Evolutionary conservation across 257 asterid genomes (phyloP).

Genomic region (Solanum tacnaense): DNA sequence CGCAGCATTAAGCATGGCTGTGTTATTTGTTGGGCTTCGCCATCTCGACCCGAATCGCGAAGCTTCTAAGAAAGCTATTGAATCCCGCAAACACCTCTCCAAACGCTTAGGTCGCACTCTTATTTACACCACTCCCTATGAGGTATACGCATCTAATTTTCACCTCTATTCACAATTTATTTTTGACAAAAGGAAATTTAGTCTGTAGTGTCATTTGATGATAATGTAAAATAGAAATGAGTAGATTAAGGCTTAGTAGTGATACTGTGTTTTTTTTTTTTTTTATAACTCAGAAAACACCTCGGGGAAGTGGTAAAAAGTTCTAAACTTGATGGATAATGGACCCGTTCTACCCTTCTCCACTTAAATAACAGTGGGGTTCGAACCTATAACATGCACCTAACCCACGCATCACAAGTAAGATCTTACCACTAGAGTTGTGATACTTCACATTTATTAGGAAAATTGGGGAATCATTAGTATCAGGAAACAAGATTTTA

Average conservation of each 20-base stretch:
- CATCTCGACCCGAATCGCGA: conserved; percentile 4
- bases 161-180: background rate
- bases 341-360: background rate
- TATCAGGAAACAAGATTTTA: background rate
- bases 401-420: background rate
- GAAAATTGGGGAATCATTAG: background rate
- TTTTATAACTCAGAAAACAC: too few relatives aligned
- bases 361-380: background rate
- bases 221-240: background rate
- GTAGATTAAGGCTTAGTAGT: background rate
- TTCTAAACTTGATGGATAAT: background rate
- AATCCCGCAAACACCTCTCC: conserved; percentile 3
- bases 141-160: background rate
- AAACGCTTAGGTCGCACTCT: conserved; percentile 5
- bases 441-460: background rate
- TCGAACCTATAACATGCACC: background rate
- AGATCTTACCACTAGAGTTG: background rate
- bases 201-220: background rate
- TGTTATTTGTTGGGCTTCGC: background rate
- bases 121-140: background rate
- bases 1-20: background rate
- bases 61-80: background rate
- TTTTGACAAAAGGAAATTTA: background rate
- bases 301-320: too few relatives aligned
- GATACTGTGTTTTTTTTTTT: background rate